These are phyloP conservation scores for Mycena amicta DNA, from an alignment of 768 basidiomycete species.

Conservation along the genomic window DNA sequence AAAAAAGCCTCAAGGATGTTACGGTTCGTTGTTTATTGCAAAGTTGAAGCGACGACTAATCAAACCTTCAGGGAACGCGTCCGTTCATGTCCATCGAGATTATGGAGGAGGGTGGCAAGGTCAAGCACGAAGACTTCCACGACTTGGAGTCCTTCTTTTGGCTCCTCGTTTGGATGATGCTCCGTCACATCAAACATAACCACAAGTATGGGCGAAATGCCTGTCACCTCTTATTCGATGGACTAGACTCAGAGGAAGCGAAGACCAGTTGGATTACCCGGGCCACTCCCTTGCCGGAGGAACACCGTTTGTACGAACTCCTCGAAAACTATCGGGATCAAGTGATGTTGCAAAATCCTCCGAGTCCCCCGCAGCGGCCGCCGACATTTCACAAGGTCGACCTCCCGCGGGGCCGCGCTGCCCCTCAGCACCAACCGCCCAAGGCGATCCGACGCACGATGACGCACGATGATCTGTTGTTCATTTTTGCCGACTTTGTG, in stretches of 20 bases:
- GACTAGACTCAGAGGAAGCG: neutral
- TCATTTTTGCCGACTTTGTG: too few relatives aligned
- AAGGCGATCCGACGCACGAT: too few relatives aligned
- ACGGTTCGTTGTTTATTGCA: neutral
- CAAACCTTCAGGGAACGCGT: constrained; percentile 11
- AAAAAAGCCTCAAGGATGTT: constrained; percentile 6
- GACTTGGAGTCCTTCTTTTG: constrained; percentile 15
- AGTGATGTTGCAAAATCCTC: neutral
- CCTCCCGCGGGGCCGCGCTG: too few relatives aligned
- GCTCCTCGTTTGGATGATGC: constrained; percentile 10
- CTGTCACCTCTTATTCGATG: neutral
- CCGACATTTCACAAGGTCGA: too few relatives aligned
- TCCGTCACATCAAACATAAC: constrained; percentile 5
- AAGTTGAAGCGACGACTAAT: neutral
- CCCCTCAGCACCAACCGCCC: too few relatives aligned
- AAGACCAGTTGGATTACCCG: neutral
- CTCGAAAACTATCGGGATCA: neutral
- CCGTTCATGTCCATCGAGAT: constrained; percentile 14
- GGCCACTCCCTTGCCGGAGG: neutral
- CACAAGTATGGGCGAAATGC: neutral
- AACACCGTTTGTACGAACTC: neutral
- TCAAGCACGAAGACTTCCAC: neutral
- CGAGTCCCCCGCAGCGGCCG: too few relatives aligned
- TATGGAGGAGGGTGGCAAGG: neutral
- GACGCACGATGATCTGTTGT: too few relatives aligned